phyloP scores from a whole-genome alignment of 2,329 filamentous ascomycete genomes.

The Mariannaea sp. region DNA sequence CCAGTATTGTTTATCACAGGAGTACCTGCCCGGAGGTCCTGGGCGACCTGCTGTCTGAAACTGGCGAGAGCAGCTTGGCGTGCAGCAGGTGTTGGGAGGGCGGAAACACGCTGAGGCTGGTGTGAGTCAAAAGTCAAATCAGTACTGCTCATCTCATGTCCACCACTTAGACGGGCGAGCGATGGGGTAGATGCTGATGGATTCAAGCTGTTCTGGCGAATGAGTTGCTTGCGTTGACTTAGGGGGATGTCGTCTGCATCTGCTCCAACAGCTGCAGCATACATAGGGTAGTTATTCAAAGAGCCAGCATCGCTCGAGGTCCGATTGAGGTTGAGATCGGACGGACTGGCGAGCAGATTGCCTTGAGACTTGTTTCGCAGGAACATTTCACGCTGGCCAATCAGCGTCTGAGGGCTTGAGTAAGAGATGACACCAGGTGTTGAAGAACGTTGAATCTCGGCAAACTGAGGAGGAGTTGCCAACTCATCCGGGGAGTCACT shows the following conservation, averaged over 20 bases:
- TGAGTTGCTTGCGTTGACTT: slow-evolving; percentile 66
- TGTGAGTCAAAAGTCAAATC: slow-evolving; percentile 56
- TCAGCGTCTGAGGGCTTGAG: slow-evolving; percentile 58
- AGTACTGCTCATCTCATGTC: slow-evolving; percentile 36
- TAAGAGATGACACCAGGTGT: slow-evolving; percentile 56
- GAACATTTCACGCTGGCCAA: slow-evolving; percentile 60
- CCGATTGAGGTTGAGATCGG: slow-evolving; percentile 37
- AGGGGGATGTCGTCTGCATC: slow-evolving; percentile 73
- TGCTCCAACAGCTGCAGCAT: slow-evolving; percentile 39
- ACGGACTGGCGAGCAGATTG: slow-evolving; percentile 39
- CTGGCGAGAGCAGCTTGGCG: slow-evolving; percentile 66
- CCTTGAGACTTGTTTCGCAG: slow-evolving; percentile 58
- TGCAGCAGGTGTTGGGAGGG: slow-evolving; percentile 47
- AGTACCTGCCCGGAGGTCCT: slow-evolving; percentile 58
- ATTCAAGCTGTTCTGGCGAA: slow-evolving; percentile 57
- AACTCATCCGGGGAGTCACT: slow-evolving; percentile 16
- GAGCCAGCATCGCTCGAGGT: slow-evolving; percentile 50
- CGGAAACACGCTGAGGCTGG: slow-evolving; percentile 56
- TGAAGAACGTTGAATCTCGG: slow-evolving; percentile 38
- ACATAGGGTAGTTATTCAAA: slow-evolving; percentile 44
- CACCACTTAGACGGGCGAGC: slow-evolving; percentile 34
- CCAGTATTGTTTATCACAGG: slow-evolving; percentile 42
- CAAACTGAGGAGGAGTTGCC: slow-evolving; percentile 26
- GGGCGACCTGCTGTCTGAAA: slow-evolving; percentile 69
- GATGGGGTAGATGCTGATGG: slow-evolving; percentile 35